Evolutionary conservation across 257 asterid genomes (phyloP), one percentile per base, ranked within the genome.

Genomic region (Solanum arcanum): DNA sequence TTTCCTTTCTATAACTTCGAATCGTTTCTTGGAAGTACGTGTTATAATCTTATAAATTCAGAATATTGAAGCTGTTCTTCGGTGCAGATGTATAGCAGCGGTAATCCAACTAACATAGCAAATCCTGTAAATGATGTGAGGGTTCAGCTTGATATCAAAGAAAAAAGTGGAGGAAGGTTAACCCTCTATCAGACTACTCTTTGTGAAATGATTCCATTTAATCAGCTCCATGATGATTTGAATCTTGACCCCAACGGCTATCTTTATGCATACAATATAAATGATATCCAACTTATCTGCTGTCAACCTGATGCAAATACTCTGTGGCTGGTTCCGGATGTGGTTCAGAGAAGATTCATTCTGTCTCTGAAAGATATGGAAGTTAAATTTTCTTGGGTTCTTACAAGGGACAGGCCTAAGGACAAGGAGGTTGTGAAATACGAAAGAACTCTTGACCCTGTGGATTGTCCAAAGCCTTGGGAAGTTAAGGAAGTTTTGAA

Each of bases 81-180:
- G 69, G 49, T 90, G 56, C 93, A 97, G 99, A 96, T 96, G 98
- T 97, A 97, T 90, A 97, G 99, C 91, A 96, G 99, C 68, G 99
- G 99, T 37, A 97, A 97, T 89, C 99, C 99, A 47, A 95, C 99
- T 74, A 97, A 97, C 90, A 96, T 97, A 84, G 98, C 99, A 23
- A 97, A 97, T 89, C 99, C 99, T 39, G 92, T 97, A 86, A 95
- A 95, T 42, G 99, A 96, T 91, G 99, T 94, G 86, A 92, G 95
- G 86, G 96, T 97, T 91, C 98, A 96, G 91, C 88, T 97, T 25
- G 98, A 97, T 86, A 91, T 97, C 93, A 96, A 90, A 29, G 62
- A 49, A 90, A 96, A 95, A 62, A 72, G 37, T 27, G 98, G 93
- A 77, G 99, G 99, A 86, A 95, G 97, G 89, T 88, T 97, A 93